Conservation (phyloP, 2,329 filamentous ascomycete genomes). For the Diaporthe amygdali region DNA sequence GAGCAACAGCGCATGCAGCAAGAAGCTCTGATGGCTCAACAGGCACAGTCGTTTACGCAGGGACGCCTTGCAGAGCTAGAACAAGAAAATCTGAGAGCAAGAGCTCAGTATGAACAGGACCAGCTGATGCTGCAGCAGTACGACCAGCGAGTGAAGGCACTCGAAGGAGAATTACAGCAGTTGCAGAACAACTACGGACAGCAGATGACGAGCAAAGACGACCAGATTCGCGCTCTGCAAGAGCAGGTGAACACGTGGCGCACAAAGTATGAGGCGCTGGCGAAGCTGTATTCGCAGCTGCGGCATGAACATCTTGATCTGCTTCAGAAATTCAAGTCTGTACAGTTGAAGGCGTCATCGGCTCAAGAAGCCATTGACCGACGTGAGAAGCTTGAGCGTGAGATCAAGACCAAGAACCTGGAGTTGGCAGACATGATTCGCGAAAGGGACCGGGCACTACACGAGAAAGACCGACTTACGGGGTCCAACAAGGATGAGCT, state of each 20-base stretch:
- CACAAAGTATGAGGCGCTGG: constrained; percentile 93
- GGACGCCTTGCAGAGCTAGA: constrained; percentile 95
- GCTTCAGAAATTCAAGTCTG: constrained; percentile 92
- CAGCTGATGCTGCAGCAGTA: constrained; percentile 98
- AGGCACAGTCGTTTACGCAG: constrained; percentile 92
- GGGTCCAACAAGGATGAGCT: constrained; percentile 91
- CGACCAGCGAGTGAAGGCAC: constrained; percentile 88
- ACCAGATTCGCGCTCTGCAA: constrained; percentile 89
- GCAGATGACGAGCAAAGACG: constrained; percentile 88
- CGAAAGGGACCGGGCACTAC: constrained; percentile 89
- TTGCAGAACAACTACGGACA: constrained; percentile 83
- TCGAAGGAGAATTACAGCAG: constrained; percentile 86
- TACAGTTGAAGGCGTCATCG: constrained; percentile 95
- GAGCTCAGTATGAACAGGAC: constrained; percentile 95
- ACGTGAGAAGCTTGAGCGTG: constrained; percentile 92
- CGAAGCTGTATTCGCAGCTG: constrained; percentile 96
- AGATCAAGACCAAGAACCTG: constrained; percentile 99
- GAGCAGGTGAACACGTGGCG: constrained; percentile 99
- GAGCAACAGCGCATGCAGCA: constrained; percentile 92
- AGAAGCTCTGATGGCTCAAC: constrained; percentile 85
- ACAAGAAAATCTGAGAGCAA: constrained; percentile 90
- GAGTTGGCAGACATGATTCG: constrained; percentile 98
- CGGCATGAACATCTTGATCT: constrained; percentile 94
- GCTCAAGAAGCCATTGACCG: constrained; percentile 96
- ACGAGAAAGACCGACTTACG: constrained; percentile 87